Evolutionary conservation across 2,329 filamentous ascomycete genomes (phyloP), one percentile per base, ranked within the genome.

Genomic region (Mariannaea sp.): DNA sequence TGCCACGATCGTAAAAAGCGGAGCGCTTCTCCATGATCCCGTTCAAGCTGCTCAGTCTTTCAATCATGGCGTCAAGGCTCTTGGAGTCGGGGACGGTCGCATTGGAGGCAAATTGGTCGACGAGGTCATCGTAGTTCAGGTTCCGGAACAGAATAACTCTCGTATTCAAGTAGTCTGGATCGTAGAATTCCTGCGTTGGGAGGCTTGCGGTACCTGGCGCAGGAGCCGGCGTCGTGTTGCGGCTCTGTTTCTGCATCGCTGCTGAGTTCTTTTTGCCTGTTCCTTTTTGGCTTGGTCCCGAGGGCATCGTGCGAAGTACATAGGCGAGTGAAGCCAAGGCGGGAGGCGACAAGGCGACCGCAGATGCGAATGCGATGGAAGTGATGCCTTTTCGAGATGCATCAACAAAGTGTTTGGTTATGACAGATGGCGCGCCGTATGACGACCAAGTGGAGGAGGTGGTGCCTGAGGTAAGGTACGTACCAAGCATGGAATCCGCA

Each of bases 151-250:
- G 76, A 60, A 80, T 81, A 62, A 81, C 82, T 63, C 75, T 79
- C 17, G 89, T 82, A 53, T 87, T 82, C 46, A 92, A 81, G 68
- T 87, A 88, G 50, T 88, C 81, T 17, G 86, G 83, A 55, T 83
- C 79, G 65, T 81, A 76, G 49, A 75, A 74, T 50, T 83, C 77
- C 63, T 81, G 76, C 5, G 80, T 77, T 2, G 82, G 82, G 32
- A 84, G 77, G 71, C 63, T 79, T 66, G 75, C 80, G 68, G 70
- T 79, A 62, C 71, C 75, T 7, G 65, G 61, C 19, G 67, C 62
- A 9, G 72, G 71, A 35, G 69, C 70, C 29, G 89, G 90, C 13
- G 89, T 93, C 29, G 88, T 90, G 71, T 92, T 92, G 67, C 89
- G 86, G 69, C 88, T 92, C 63, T 86, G 88, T 62, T 85, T 84